These are phyloP conservation scores for Penicillium sp. DNA, from an alignment of 2,329 filamentous ascomycete genomes.

Conservation along the genomic window DNA sequence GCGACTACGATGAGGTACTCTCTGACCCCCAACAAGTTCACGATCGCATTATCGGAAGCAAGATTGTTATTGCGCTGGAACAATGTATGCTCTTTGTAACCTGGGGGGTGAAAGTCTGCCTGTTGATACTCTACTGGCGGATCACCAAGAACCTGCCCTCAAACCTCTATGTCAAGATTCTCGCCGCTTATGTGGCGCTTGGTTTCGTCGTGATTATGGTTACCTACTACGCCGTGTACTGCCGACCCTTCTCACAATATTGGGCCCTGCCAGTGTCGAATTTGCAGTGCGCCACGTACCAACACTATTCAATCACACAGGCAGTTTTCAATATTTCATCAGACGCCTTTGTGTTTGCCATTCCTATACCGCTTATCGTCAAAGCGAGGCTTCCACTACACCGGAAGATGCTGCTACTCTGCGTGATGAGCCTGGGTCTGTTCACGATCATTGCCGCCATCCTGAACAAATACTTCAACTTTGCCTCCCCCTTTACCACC, in stretches of 20 bases:
- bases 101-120: constrained; percentile 53
- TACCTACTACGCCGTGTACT: constrained; percentile 52
- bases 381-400: constrained; percentile 34
- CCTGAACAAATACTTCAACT: constrained; percentile 49
- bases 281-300: constrained; percentile 43
- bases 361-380: constrained; percentile 40
- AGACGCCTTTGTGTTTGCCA: constrained; percentile 39
- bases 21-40: constrained; percentile 41
- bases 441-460: constrained; percentile 48
- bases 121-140: constrained; percentile 51
- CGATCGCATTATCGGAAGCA: constrained; percentile 48
- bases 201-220: constrained; percentile 51
- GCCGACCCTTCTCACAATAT: constrained; percentile 51
- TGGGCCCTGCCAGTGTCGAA: constrained; percentile 48
- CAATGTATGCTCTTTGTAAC: constrained; percentile 51
- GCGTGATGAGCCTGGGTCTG: constrained; percentile 41
- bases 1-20: constrained; percentile 34
- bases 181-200: constrained; percentile 45
- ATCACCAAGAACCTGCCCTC: constrained; percentile 43
- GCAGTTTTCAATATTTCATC: constrained; percentile 48
- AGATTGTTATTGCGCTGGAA: constrained; percentile 51
- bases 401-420: constrained; percentile 36
- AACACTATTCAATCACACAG: constrained; percentile 44
- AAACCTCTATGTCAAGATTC: constrained; percentile 41
- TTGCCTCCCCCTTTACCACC: constrained; percentile 37